These are phyloP conservation scores for Dendrocalamus latiflorus DNA, from an alignment of 202 grass and related monocot genomes.

Conservation along the genomic window DNA sequence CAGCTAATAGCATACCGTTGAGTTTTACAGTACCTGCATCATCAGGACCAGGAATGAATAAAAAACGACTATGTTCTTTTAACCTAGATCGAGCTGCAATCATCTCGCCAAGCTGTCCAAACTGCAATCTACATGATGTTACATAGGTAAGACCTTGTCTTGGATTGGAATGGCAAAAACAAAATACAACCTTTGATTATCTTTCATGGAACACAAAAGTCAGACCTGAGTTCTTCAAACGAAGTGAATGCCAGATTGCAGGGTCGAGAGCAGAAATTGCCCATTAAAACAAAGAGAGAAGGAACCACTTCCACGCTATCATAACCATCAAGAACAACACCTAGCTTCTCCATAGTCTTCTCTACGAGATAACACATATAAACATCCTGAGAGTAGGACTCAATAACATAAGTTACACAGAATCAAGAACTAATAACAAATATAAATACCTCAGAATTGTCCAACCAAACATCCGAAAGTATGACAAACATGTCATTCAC, in stretches of 20 bases:
- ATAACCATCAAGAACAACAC: constrained; percentile 84
- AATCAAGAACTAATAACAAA: constrained; percentile 35
- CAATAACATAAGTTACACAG: constrained; percentile 8
- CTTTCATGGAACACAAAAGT: constrained; percentile 11
- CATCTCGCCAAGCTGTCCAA: constrained; percentile 86
- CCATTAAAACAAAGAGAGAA: constrained; percentile 94
- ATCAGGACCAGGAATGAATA: constrained; percentile 86
- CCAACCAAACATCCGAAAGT: constrained; percentile 93
- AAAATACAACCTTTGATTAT: constrained; percentile 5
- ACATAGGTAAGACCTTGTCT: constrained; percentile 11
- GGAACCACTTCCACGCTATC: constrained; percentile 84
- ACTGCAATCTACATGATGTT: constrained; percentile 63
- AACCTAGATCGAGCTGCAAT: constrained; percentile 70
- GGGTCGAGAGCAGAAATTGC: constrained; percentile 86
- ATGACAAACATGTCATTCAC: constrained; percentile 98
- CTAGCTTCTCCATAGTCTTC: constrained; percentile 87
- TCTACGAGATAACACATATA: constrained; percentile 44
- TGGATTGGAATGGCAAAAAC: constrained; percentile 9
- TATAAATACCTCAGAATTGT: constrained; percentile 83
- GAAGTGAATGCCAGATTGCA: constrained; percentile 85
- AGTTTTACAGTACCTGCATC: constrained; percentile 68
- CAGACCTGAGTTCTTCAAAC: constrained; percentile 74
- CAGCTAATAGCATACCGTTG: neutral
- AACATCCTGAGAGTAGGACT: constrained; percentile 30
- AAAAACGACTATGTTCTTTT: constrained; percentile 81